A percentile compares a stretch with the other conserved stretches of the same genome.
These are phyloP conservation scores for Paramecium pentaurelia DNA, from an alignment of 73 alveolate species.

Conservation along the genomic window DNA sequence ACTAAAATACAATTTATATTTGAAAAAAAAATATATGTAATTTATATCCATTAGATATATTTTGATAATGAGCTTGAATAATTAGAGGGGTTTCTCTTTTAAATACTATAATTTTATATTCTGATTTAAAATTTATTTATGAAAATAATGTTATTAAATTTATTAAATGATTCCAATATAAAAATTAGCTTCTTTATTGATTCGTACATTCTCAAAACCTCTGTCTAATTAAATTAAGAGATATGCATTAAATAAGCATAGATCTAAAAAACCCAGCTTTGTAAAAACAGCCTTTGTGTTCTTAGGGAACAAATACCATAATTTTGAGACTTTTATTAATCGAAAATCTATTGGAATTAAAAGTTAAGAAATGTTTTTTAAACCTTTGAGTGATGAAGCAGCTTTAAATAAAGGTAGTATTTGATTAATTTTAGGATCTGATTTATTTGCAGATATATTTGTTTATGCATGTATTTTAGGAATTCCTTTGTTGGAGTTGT, in stretches of 20 bases:
- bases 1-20: too few species aligned
- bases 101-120: neutral
- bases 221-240: neutral
- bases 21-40: too few species aligned
- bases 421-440: neutral
- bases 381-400: constrained; percentile 19
- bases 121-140: neutral
- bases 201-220: constrained; percentile 33
- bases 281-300: neutral
- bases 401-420: neutral
- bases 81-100: too few species aligned
- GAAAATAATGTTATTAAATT: neutral
- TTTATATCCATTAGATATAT: too few species aligned
- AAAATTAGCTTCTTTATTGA: constrained; percentile 2
- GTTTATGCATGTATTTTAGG: constrained; percentile 6
- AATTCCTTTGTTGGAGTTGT: neutral
- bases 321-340: neutral
- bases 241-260: neutral
- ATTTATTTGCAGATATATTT: constrained; percentile 6
- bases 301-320: neutral
- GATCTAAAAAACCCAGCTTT: neutral
- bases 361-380: neutral
- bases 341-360: neutral
- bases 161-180: neutral
- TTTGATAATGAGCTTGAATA: too few species aligned